A percentile compares a stretch with the other conserved stretches of the same genome.
Conservation (phyloP, 768 basidiomycete species). For the Clathrus columnatus region DNA sequence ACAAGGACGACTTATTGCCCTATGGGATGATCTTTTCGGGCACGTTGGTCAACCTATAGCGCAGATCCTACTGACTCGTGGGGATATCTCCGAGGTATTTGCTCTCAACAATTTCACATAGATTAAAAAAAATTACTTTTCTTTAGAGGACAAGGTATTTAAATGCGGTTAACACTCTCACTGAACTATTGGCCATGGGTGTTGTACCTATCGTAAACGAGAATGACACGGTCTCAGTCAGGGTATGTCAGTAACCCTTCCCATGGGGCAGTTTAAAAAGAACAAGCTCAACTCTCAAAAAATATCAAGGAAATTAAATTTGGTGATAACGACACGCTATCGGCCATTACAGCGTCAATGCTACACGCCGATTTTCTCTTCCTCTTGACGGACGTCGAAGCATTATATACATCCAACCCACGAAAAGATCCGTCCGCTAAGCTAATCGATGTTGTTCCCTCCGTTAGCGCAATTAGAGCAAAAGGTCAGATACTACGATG, state of each 20-base stretch:
- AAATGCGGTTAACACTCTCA: conserved; percentile 94
- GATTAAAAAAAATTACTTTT: background rate
- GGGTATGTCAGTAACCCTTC: conserved; percentile 45
- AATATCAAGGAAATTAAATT: conserved; percentile 93
- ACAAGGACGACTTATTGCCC: conserved; percentile 88
- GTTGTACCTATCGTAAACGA: conserved; percentile 98
- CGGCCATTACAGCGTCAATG: conserved; percentile 96
- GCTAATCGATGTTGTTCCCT: conserved; percentile 74
- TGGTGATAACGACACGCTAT: conserved; percentile 96
- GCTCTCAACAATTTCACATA: conserved; percentile 10
- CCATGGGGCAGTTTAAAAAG: too few relatives aligned
- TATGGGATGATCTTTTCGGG: conserved; percentile 96
- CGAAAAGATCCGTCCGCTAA: conserved; percentile 78
- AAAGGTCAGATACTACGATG: conserved; percentile 46
- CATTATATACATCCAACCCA: conserved; percentile 92
- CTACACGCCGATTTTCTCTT: conserved; percentile 97
- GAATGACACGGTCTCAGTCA: conserved; percentile 97
- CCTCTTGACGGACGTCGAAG: conserved; percentile 93
- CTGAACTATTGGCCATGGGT: conserved; percentile 85
- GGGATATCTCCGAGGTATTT: conserved; percentile 91
- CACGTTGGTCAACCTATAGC: conserved; percentile 93
- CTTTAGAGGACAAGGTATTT: conserved; percentile 84
- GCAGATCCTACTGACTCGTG: conserved; percentile 87
- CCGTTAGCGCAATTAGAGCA: conserved; percentile 69
- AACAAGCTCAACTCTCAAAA: too few relatives aligned